Evolutionary conservation across 768 basidiomycete genomes (phyloP), one percentile per base, ranked within the genome.

Genomic region (Termitomyces sp.): DNA sequence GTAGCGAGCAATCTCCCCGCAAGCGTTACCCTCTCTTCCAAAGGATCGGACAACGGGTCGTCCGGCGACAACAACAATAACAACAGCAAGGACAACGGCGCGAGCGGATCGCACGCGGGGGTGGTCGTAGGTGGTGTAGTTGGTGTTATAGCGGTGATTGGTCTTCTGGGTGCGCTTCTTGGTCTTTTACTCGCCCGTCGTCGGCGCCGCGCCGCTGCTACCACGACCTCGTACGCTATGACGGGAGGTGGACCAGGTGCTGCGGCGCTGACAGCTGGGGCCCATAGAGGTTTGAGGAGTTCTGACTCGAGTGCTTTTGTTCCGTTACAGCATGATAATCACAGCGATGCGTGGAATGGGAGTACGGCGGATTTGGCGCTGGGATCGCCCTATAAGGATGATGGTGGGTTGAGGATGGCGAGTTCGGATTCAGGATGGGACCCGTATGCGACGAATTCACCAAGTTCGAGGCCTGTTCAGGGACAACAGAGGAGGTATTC

Each of bases 241-340:
- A 57, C 54, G 40, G 59, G 42, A 45, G 56, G 53, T 15, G 64
- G 63, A 13, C 47, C 27, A 12, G 61, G 59, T 49, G 33, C 42
- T 18, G 57, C 53, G 51, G 43, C 35, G 32, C 40, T 49, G 35
- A 56, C 41, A 50, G 53, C 61, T 22, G 71, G 70, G 23, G 67
- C 62, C 39, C 63, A 53, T 22, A 61, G 68, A 25, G 76, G 67
- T 52, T 60, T 66, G 52, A 71, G 83, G 38, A 69, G 69, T 70
- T 84, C 85, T 58, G 82, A 86, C 71, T 83, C 85, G 62, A 85
- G 84, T 58, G 80, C 86, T 33, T 89, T 89, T 63, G 73, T 86
- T 49, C 88, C 88, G n/a, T 67, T 90, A 62, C 80, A 82, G 60
- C 85, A 85, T 65, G 80, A 79, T 52, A 84, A 82, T 63, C 61